phyloP scores from a whole-genome alignment of 306 rosid species.

The Herpetospermum pedunculosum region DNA sequence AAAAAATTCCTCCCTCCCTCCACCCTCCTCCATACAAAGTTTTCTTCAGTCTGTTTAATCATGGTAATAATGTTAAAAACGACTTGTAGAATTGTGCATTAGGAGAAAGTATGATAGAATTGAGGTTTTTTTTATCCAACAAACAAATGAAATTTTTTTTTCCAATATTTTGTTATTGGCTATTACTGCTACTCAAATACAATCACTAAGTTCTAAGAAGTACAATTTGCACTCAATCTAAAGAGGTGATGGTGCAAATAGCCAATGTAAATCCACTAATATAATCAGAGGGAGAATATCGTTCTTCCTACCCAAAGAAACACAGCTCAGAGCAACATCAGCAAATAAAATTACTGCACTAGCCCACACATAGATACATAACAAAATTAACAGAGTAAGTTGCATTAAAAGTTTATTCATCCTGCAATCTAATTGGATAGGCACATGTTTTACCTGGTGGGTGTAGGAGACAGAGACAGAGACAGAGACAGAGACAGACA shows the following conservation, averaged over 20 bases:
- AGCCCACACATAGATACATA: neutral
- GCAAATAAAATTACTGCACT: neutral
- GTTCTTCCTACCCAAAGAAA: neutral
- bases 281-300: neutral
- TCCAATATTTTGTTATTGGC: neutral
- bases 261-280: neutral
- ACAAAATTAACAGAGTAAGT: neutral
- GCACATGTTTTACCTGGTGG: neutral
- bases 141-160: neutral
- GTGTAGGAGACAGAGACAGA: neutral
- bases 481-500: neutral
- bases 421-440: neutral
- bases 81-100: neutral
- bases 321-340: neutral
- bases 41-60: neutral
- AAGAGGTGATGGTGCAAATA: neutral
- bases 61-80: too few relatives aligned
- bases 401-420: neutral
- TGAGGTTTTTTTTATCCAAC: neutral
- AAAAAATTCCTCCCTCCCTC: neutral
- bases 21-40: neutral
- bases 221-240: neutral
- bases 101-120: neutral
- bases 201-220: neutral
- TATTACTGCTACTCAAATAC: neutral